Percentiles rank a stretch among this genome's conserved stretches.
phyloP scores from a whole-genome alignment of 257 asterid genomes.

The Nicotiana attenuata region DNA sequence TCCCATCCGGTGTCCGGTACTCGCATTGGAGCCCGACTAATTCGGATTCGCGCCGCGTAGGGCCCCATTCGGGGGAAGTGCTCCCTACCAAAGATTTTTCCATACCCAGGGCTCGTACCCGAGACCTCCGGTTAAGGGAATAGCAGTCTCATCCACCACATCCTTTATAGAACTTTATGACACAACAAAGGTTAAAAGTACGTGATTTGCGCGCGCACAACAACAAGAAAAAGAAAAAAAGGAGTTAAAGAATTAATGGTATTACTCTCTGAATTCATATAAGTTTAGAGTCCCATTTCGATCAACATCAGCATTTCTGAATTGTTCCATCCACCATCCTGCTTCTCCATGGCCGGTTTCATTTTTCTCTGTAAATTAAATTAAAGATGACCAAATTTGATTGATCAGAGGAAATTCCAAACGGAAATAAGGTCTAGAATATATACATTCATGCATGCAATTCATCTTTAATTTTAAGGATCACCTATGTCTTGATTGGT shows the following conservation, averaged over 20 bases:
- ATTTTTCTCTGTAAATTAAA: constrained; percentile 23
- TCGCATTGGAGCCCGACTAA: too few species aligned
- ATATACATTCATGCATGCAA: too few species aligned
- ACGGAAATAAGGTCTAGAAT: background rate
- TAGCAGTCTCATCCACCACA: too few species aligned
- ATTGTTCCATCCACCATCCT: constrained; percentile 45
- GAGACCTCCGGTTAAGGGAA: too few species aligned
- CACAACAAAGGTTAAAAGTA: background rate
- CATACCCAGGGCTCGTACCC: too few species aligned
- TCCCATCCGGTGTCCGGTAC: too few species aligned
- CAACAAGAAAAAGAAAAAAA: accelerated
- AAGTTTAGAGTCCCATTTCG: constrained; percentile 30
- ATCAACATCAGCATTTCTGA: constrained; percentile 33
- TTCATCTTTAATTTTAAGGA: background rate
- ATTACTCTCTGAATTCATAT: constrained; percentile 38
- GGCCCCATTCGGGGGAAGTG: too few species aligned
- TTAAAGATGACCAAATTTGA: constrained; percentile 3
- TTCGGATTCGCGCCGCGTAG: too few species aligned
- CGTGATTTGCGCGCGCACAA: background rate
- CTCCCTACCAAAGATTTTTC: too few species aligned
- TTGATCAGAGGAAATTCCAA: background rate
- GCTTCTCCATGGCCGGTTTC: constrained; percentile 23
- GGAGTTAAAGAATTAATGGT: too few species aligned
- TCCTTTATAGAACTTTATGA: too few species aligned
- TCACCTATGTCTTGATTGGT: constrained; percentile 27